A percentile compares a stretch with the other conserved stretches of the same genome.
Conservation (phyloP, 2,329 filamentous ascomycete species). For the Juglanconis sp. region DNA sequence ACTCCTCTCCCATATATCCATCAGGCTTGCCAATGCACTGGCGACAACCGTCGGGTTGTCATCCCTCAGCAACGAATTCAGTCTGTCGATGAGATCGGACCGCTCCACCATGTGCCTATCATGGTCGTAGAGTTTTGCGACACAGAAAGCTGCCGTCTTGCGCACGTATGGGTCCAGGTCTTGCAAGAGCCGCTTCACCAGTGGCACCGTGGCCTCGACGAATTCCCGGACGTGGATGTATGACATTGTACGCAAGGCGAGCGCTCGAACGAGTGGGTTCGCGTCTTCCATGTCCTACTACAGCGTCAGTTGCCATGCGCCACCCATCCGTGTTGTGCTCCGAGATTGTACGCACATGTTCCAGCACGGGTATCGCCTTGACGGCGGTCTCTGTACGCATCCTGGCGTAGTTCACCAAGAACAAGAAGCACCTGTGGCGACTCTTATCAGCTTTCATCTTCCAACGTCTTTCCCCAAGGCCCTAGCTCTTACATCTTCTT, state of each 20-base stretch:
- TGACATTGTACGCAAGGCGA: constrained; percentile 91
- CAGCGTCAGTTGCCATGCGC: constrained; percentile 18
- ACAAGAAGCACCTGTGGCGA: constrained; percentile 81
- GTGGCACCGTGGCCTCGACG: constrained; percentile 82
- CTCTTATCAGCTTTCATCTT: constrained; percentile 14
- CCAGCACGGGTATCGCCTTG: constrained; percentile 83
- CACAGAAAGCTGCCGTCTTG: constrained; percentile 93
- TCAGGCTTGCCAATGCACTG: constrained; percentile 82
- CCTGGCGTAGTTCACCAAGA: constrained; percentile 93
- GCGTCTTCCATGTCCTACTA: constrained; percentile 84
- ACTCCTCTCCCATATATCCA: constrained; percentile 98
- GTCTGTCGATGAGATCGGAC: constrained; percentile 85
- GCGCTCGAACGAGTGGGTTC: constrained; percentile 87
- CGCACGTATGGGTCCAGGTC: constrained; percentile 94
- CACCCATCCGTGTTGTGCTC: neutral
- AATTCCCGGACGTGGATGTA: constrained; percentile 97
- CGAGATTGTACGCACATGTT: constrained; percentile 59
- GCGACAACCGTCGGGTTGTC: constrained; percentile 98
- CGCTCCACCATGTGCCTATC: constrained; percentile 84
- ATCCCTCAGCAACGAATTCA: constrained; percentile 87
- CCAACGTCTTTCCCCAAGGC: neutral
- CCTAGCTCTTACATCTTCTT: constrained; percentile 84
- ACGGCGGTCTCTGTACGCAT: constrained; percentile 92
- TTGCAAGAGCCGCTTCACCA: constrained; percentile 77
- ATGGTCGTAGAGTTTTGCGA: constrained; percentile 97